Conservation (phyloP, 768 basidiomycete species). For the Lepiota venenata region DNA sequence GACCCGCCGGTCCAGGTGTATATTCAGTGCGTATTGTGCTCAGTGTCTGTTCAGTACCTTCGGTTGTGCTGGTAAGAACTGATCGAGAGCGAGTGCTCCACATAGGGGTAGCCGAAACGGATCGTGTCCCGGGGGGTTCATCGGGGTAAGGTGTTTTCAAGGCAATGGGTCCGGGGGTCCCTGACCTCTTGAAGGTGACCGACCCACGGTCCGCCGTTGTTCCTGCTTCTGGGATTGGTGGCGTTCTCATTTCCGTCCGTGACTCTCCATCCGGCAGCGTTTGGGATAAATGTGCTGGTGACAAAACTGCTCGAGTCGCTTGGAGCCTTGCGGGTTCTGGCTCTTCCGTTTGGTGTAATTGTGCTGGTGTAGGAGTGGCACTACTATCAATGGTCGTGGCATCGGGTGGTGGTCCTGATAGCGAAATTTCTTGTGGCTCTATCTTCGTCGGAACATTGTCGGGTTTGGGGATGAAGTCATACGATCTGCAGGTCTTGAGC, state of each 20-base stretch:
- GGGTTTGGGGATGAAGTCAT: neutral
- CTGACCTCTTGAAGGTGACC: neutral
- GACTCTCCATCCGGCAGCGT: too few relatives aligned
- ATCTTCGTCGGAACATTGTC: neutral
- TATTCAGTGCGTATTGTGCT: constrained; percentile 7
- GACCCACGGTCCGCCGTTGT: neutral
- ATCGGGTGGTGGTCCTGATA: neutral
- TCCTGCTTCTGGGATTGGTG: neutral
- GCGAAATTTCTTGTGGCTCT: constrained; percentile 1
- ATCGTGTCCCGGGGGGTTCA: neutral
- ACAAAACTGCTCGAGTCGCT: too few relatives aligned
- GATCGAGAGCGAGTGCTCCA: neutral
- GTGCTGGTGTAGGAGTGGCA: neutral
- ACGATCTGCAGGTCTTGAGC: neutral
- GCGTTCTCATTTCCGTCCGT: neutral
- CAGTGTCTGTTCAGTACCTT: constrained; percentile 6
- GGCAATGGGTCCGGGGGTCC: neutral
- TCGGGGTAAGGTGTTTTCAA: neutral
- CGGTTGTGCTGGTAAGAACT: constrained; percentile 8
- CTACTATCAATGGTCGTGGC: neutral
- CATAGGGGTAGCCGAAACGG: neutral
- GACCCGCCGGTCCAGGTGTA: constrained; percentile 8
- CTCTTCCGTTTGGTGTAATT: neutral
- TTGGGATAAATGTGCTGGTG: too few relatives aligned
- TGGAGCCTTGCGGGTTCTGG: neutral